These are phyloP conservation scores for Ogataea philodendri DNA, from an alignment of 805 yeast genomes.

Conservation along the genomic window DNA sequence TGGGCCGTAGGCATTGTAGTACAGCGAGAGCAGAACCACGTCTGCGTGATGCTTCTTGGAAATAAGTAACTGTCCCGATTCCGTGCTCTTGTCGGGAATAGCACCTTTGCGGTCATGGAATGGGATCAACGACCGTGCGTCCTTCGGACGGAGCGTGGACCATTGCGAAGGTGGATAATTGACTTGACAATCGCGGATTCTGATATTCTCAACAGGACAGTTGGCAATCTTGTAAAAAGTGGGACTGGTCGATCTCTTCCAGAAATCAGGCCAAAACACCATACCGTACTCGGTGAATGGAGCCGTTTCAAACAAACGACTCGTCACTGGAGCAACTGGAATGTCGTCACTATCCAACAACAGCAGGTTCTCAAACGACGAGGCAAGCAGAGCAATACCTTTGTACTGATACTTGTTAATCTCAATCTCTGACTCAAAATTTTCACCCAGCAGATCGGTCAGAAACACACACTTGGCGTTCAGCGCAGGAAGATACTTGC, in stretches of 20 bases:
- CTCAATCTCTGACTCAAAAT: constrained; percentile 23
- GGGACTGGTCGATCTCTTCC: constrained; percentile 66
- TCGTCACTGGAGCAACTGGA: constrained; percentile 52
- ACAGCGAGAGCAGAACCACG: constrained; percentile 53
- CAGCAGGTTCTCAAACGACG: constrained; percentile 48
- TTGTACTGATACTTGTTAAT: constrained; percentile 36
- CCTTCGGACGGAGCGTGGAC: constrained; percentile 17
- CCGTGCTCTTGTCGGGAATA: constrained; percentile 61
- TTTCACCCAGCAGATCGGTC: constrained; percentile 38
- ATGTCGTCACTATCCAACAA: constrained; percentile 46
- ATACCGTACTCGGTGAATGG: constrained; percentile 46
- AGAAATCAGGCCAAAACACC: constrained; percentile 66
- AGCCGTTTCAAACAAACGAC: constrained; percentile 44
- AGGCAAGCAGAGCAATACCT: constrained; percentile 40
- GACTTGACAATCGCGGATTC: constrained; percentile 36
- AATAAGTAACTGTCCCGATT: constrained; percentile 62
- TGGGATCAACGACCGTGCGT: constrained; percentile 35
- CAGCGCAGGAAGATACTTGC: constrained; percentile 36
- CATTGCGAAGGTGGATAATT: constrained; percentile 23
- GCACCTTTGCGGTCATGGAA: constrained; percentile 60
- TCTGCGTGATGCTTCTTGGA: constrained; percentile 54
- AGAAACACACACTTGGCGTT: constrained; percentile 42
- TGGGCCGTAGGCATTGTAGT: constrained; percentile 62
- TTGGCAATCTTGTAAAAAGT: constrained; percentile 54
- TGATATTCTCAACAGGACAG: constrained; percentile 34